These are phyloP conservation scores for Ogataea parapolymorpha DNA, from an alignment of 805 yeast species.

Conservation along the genomic window DNA sequence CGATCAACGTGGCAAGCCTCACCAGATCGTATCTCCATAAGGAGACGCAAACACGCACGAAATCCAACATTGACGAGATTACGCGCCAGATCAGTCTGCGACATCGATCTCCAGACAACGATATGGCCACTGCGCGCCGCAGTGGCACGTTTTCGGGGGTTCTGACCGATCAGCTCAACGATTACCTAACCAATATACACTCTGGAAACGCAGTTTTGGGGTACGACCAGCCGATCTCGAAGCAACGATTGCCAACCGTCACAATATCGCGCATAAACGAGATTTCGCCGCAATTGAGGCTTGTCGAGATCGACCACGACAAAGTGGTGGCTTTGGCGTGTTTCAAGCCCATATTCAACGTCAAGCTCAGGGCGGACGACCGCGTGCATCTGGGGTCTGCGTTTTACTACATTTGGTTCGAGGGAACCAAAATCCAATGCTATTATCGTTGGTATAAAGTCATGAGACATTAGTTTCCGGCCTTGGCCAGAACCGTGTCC, in stretches of 20 bases:
- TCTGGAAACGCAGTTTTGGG: constrained; percentile 17
- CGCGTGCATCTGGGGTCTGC: constrained; percentile 16
- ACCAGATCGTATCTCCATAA: constrained; percentile 10
- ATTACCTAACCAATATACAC: constrained; percentile 12
- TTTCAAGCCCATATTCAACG: constrained; percentile 9
- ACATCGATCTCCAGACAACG: not conserved
- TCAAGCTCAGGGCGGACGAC: constrained; percentile 11
- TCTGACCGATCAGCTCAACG: constrained; percentile 15
- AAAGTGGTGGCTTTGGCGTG: constrained; percentile 13
- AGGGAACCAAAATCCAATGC: constrained; percentile 9
- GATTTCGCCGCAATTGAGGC: constrained; percentile 4
- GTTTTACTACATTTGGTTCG: constrained; percentile 9
- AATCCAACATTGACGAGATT: constrained; percentile 6
- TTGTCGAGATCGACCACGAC: constrained; percentile 7
- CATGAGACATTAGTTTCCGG: constrained; percentile 4
- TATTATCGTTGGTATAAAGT: constrained; percentile 23
- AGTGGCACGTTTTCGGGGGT: constrained; percentile 10
- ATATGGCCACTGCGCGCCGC: not conserved
- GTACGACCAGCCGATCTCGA: constrained; percentile 17
- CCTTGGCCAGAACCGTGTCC: constrained; percentile 8
- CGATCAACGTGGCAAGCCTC: constrained; percentile 8
- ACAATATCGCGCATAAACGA: not conserved
- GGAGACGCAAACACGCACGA: constrained; percentile 1
- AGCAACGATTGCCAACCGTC: not conserved
- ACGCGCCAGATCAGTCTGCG: constrained; percentile 3